phyloP scores from a whole-genome alignment of 305 asterid species.

The Caryopteris hybrid region DNA sequence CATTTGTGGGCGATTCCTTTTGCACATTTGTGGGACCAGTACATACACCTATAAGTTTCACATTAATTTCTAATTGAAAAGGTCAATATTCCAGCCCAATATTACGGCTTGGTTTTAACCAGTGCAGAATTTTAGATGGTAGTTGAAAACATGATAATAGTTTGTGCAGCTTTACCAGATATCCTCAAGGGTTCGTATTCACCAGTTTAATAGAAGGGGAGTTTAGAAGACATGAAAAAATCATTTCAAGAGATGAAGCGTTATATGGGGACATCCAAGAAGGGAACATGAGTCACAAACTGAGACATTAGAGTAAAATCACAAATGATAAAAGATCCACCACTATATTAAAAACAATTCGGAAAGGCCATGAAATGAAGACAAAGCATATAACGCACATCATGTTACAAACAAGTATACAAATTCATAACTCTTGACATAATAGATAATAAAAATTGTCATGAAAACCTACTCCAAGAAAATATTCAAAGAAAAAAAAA shows the following conservation, averaged over 20 bases:
- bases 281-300: background rate
- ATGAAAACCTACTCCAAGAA: background rate
- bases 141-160: background rate
- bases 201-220: background rate
- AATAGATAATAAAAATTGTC: too few relatives aligned
- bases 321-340: background rate
- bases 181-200: background rate
- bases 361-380: background rate
- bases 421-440: background rate
- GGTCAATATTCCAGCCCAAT: background rate
- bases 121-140: background rate
- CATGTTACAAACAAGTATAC: background rate
- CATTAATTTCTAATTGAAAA: background rate
- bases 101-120: background rate
- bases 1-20: background rate
- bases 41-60: background rate
- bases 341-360: background rate
- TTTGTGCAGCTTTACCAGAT: background rate
- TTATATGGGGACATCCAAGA: background rate
- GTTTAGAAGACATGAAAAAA: background rate
- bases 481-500: too few relatives aligned
- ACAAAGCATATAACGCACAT: background rate
- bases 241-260: background rate
- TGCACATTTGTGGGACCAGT: background rate
- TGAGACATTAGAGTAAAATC: background rate